Conservation (phyloP, 129 eudicot species). For the Solidago caesia region DNA sequence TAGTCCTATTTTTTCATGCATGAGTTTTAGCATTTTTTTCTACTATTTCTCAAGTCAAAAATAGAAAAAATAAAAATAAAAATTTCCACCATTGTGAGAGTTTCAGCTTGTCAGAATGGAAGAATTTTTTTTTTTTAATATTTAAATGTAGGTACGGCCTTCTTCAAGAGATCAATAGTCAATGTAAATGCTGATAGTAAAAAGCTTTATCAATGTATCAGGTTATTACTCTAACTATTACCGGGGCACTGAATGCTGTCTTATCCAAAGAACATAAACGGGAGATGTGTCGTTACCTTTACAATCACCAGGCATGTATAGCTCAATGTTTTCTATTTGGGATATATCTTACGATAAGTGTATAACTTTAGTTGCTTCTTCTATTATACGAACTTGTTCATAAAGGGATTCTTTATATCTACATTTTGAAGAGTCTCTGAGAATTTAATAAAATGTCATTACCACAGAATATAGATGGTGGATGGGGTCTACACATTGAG, state of each 20-base stretch:
- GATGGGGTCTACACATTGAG: constrained; percentile 99
- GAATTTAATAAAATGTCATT: constrained; percentile 18
- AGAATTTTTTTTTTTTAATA: background rate
- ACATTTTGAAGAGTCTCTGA: constrained; percentile 11
- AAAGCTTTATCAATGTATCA: constrained; percentile 40
- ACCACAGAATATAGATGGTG: constrained; percentile 89
- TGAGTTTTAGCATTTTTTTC: constrained; percentile 5
- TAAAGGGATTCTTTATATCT: constrained; percentile 9
- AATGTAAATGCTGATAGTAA: constrained; percentile 23
- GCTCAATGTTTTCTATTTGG: constrained; percentile 3
- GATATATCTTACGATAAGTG: constrained; percentile 12
- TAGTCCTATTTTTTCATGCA: constrained; percentile 24
- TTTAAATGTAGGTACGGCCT: background rate
- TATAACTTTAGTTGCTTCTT: constrained; percentile 18
- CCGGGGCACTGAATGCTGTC: constrained; percentile 90
- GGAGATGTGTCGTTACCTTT: constrained; percentile 89
- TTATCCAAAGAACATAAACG: constrained; percentile 75
- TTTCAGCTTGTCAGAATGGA: constrained; percentile 8
- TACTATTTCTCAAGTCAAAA: constrained; percentile 9
- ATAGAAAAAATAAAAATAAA: background rate
- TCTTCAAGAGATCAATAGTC: constrained; percentile 9
- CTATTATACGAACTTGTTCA: background rate
- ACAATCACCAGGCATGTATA: constrained; percentile 89
- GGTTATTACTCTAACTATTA: constrained; percentile 70
- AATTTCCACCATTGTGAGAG: constrained; percentile 2